Percentiles rank a stretch among this genome's conserved stretches.
phyloP scores from a whole-genome alignment of 345 rosid genomes.

The Gossypium arboreum region DNA sequence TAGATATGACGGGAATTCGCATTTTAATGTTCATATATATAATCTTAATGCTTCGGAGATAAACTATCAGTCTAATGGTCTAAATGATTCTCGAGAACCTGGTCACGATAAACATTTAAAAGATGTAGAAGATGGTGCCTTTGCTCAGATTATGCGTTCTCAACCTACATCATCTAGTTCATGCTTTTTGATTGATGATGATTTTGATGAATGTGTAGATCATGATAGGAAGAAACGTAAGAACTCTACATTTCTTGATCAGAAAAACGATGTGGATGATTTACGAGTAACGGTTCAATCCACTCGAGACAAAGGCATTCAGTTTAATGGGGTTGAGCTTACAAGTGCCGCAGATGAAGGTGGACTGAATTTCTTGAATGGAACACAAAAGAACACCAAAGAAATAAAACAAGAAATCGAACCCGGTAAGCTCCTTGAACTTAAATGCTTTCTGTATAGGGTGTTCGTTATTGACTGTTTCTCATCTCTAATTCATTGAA shows the following conservation, averaged over 20 bases:
- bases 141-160: not conserved
- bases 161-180: constrained; percentile 1
- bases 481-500: constrained; percentile 2
- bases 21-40: constrained; percentile 30
- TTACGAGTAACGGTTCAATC: constrained; percentile 2
- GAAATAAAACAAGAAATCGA: constrained; percentile 20
- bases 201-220: constrained; percentile 2
- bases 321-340: constrained; percentile 13
- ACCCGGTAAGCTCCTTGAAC: constrained; percentile 17
- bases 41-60: constrained; percentile 35
- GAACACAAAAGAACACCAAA: constrained; percentile 9
- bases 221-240: not conserved
- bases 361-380: constrained; percentile 5
- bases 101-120: constrained; percentile 11
- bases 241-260: constrained; percentile 6
- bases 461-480: constrained; percentile 4
- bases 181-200: not conserved
- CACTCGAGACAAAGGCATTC: constrained; percentile 22
- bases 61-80: constrained; percentile 26
- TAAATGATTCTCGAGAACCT: constrained; percentile 15
- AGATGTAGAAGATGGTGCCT: constrained; percentile 13
- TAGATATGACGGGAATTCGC: constrained; percentile 33
- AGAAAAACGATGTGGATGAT: constrained; percentile 2
- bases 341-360: constrained; percentile 5
- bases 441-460: constrained; percentile 5